Evolutionary conservation across 306 rosid genomes (phyloP).

Genomic region (Lathyrus tuberosus): DNA sequence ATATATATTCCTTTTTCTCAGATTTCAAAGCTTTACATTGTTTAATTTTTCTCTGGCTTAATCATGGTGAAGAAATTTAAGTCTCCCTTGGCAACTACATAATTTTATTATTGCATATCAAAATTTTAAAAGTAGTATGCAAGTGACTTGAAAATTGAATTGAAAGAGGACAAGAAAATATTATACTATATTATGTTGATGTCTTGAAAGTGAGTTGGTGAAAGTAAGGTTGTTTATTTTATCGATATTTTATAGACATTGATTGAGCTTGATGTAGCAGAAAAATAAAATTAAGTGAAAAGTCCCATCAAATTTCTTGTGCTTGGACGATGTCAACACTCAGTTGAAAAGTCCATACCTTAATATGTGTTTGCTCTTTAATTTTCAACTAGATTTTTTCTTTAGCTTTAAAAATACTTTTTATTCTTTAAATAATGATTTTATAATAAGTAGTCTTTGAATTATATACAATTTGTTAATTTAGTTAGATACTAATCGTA

Average conservation of each 20-base stretch:
- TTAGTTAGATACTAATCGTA: too few species aligned
- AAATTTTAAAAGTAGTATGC: not conserved
- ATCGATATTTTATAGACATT: not conserved
- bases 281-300: too few species aligned
- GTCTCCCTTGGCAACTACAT: too few species aligned
- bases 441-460: too few species aligned
- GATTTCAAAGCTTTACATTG: too few species aligned
- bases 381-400: not conserved
- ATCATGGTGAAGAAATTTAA: too few species aligned
- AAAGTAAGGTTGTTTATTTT: not conserved
- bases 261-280: too few species aligned
- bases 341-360: not conserved
- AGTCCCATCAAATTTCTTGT: too few species aligned
- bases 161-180: not conserved
- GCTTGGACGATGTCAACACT: slow-evolving; percentile 2
- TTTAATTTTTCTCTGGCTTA: too few species aligned
- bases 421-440: not conserved
- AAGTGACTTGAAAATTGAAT: not conserved
- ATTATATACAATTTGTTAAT: too few species aligned
- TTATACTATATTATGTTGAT: not conserved
- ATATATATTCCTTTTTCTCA: too few species aligned
- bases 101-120: not conserved
- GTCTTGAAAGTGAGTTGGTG: not conserved
- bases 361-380: not conserved
- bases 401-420: not conserved